A percentile compares a stretch with the other conserved stretches of the same genome.
phyloP scores from a whole-genome alignment of 306 rosid species.

The Elaeagnus macrophylla region DNA sequence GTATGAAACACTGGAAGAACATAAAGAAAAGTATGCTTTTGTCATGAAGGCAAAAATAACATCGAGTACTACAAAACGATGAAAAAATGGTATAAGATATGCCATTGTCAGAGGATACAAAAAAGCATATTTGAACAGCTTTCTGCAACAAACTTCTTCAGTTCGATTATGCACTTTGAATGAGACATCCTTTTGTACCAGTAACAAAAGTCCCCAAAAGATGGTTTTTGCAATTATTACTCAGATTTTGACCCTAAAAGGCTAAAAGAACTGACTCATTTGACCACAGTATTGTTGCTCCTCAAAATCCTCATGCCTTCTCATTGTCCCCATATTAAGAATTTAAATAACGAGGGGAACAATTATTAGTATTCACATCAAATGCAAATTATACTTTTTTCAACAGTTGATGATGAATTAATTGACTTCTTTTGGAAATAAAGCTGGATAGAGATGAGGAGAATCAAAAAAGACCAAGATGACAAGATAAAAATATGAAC shows the following conservation, averaged over 20 bases:
- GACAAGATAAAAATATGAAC: not conserved
- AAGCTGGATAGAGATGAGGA: not conserved
- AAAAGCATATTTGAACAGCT: too few relatives aligned
- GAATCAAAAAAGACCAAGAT: not conserved
- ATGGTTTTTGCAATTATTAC: not conserved
- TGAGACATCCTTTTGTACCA: too few relatives aligned
- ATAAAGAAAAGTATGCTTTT: not conserved
- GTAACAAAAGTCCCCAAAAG: too few relatives aligned
- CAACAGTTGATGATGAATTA: not conserved
- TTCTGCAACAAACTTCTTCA: too few relatives aligned
- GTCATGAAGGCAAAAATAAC: not conserved
- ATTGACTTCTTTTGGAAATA: too few relatives aligned
- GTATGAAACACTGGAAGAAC: not conserved
- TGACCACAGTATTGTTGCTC: not conserved
- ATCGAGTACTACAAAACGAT: not conserved
- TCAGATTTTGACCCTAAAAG: not conserved
- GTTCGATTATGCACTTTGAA: too few relatives aligned
- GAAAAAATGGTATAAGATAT: too few relatives aligned
- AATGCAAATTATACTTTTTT: not conserved
- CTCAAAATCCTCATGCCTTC: not conserved
- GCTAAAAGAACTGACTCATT: not conserved
- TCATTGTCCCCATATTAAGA: not conserved
- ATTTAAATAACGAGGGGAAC: not conserved
- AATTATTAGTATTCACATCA: not conserved
- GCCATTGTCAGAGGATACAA: too few relatives aligned